phyloP scores from a whole-genome alignment of 805 yeast genomes.

The Candida krabiensis region DNA sequence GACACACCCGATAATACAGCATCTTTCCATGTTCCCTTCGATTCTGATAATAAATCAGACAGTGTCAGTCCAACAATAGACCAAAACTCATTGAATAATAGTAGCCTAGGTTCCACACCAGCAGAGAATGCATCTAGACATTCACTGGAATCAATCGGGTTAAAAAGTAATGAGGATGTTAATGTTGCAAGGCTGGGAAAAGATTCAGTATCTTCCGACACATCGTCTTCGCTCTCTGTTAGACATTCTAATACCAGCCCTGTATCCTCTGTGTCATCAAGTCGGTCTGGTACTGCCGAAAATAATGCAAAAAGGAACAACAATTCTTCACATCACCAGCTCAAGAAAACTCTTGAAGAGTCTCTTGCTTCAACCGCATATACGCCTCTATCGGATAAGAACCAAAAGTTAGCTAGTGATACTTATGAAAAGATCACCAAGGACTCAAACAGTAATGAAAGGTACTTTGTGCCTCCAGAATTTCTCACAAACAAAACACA shows the following conservation, averaged over 20 bases:
- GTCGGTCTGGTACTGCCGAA: slow-evolving; percentile 1
- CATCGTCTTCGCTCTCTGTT: slow-evolving; percentile 1
- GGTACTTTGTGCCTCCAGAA: slow-evolving; percentile 15
- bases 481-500: slow-evolving; percentile 21
- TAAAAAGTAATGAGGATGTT: background rate
- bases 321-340: background rate
- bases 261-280: slow-evolving; percentile 10
- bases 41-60: background rate
- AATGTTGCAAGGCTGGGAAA: background rate
- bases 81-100: background rate
- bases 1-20: background rate
- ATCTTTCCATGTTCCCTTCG: background rate
- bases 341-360: background rate
- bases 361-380: background rate
- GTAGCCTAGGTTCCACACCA: background rate
- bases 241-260: slow-evolving; percentile 7
- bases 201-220: slow-evolving; percentile 4
- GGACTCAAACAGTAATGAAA: background rate
- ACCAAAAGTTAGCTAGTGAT: background rate
- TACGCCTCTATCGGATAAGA: background rate
- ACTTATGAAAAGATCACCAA: background rate
- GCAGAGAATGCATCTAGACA: background rate
- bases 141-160: background rate
- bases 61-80: background rate
- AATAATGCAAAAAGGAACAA: background rate